These are phyloP conservation scores for Pyricularia pennisetigena DNA, from an alignment of 2,329 filamentous ascomycete species.

Conservation along the genomic window DNA sequence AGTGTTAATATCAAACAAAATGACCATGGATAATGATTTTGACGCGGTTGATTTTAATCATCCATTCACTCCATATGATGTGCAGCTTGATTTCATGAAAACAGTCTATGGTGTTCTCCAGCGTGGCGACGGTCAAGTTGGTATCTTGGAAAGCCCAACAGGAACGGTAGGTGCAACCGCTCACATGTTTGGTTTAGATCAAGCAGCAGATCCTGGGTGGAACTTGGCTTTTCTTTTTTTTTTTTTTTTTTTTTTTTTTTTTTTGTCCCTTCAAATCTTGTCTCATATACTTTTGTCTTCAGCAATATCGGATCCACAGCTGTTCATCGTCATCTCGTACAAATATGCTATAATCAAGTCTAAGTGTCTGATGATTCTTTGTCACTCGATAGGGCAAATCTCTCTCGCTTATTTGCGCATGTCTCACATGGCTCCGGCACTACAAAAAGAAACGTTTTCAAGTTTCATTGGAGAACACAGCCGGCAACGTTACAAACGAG, in stretches of 20 bases:
- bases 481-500: slow-evolving; percentile 49
- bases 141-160: slow-evolving; percentile 89
- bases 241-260: too few species aligned
- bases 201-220: background rate
- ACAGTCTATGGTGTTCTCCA: slow-evolving; percentile 72
- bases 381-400: slow-evolving; percentile 61
- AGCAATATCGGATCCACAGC: too few species aligned
- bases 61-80: slow-evolving; percentile 78
- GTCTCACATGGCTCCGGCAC: slow-evolving; percentile 82
- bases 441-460: slow-evolving; percentile 57
- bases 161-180: slow-evolving; percentile 44
- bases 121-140: slow-evolving; percentile 59
- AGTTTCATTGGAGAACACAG: slow-evolving; percentile 35
- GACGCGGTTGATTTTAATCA: slow-evolving; percentile 61
- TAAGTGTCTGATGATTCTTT: background rate
- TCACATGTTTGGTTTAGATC: background rate
- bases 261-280: background rate
- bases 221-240: background rate
- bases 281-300: background rate
- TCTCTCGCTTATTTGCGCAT: slow-evolving; percentile 78
- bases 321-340: background rate
- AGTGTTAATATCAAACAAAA: background rate
- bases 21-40: background rate
- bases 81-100: slow-evolving; percentile 82
- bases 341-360: background rate